A percentile compares a stretch with the other conserved stretches of the same genome.
Evolutionary conservation across 768 basidiomycete genomes (phyloP).

Genomic region (Strobilomyces echinocephalus): DNA sequence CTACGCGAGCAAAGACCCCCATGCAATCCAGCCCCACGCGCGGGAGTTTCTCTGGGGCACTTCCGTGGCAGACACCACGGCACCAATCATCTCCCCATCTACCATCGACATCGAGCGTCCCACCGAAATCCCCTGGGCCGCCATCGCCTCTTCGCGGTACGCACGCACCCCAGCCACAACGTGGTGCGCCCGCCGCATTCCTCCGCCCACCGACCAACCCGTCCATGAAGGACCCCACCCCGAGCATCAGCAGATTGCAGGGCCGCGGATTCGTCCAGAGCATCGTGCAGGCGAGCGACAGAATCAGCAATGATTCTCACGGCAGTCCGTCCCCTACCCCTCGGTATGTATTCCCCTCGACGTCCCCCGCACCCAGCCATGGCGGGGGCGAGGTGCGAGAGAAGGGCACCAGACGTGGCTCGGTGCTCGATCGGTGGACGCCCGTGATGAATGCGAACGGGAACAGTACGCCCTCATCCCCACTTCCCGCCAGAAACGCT

Average conservation of each 20-base stretch:
- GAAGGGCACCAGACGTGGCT: constrained; percentile 31
- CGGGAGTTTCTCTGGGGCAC: constrained; percentile 12
- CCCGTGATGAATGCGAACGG: constrained; percentile 30
- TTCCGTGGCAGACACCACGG: constrained; percentile 22
- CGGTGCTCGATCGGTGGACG: constrained; percentile 74
- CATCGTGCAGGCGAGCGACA: constrained; percentile 67
- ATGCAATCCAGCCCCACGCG: constrained; percentile 16
- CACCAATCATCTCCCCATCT: constrained; percentile 32
- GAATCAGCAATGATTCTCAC: constrained; percentile 36
- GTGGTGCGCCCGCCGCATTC: constrained; percentile 53
- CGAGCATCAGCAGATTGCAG: constrained; percentile 76
- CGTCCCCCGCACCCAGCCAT: constrained; percentile 31
- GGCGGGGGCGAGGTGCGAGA: constrained; percentile 36
- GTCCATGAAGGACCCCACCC: constrained; percentile 66
- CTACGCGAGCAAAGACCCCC: constrained; percentile 13
- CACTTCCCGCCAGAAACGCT: constrained; percentile 35
- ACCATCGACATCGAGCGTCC: constrained; percentile 26
- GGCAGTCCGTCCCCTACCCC: constrained; percentile 30
- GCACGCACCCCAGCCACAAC: constrained; percentile 38
- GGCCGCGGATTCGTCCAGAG: constrained; percentile 85
- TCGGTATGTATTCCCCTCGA: constrained; percentile 26
- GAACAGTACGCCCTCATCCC: constrained; percentile 34
- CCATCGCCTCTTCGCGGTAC: constrained; percentile 39
- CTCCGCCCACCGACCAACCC: constrained; percentile 40
- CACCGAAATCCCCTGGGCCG: constrained; percentile 25